These are phyloP conservation scores for Helicocarpus griseus DNA, from an alignment of 2,329 filamentous ascomycete genomes.

Conservation along the genomic window DNA sequence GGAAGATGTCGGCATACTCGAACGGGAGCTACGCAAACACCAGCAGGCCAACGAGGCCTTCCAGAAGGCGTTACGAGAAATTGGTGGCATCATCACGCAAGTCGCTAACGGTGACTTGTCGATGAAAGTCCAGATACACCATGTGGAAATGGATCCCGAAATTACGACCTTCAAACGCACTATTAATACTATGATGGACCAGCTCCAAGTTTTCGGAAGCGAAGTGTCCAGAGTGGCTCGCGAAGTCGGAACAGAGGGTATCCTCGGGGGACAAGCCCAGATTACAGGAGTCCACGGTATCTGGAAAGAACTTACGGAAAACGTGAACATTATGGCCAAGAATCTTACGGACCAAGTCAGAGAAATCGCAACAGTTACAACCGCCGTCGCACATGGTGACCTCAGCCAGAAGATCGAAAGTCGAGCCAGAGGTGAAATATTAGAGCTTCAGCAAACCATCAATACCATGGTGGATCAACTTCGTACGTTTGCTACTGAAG, in stretches of 20 bases:
- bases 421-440: constrained; percentile 70
- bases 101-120: constrained; percentile 91
- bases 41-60: constrained; percentile 98
- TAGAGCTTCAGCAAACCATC: constrained; percentile 75
- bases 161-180: constrained; percentile 96
- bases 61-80: constrained; percentile 92
- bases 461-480: constrained; percentile 86
- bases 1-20: constrained; percentile 77
- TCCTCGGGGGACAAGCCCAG: constrained; percentile 85
- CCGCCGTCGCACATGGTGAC: constrained; percentile 72
- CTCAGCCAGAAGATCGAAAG: constrained; percentile 76
- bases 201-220: constrained; percentile 90
- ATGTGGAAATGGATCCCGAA: constrained; percentile 94
- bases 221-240: constrained; percentile 90
- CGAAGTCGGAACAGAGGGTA: constrained; percentile 92
- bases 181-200: constrained; percentile 99
- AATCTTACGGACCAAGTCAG: constrained; percentile 76
- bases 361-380: constrained; percentile 77
- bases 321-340: constrained; percentile 77
- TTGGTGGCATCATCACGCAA: constrained; percentile 93
- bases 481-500: constrained; percentile 72
- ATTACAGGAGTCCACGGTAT: constrained; percentile 92
- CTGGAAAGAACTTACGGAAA: constrained; percentile 93
- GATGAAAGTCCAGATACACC: constrained; percentile 93
- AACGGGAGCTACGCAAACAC: constrained; percentile 91